Evolutionary conservation across 2,329 filamentous ascomycete genomes (phyloP).

Genomic region (Colletotrichum theobromicola): DNA sequence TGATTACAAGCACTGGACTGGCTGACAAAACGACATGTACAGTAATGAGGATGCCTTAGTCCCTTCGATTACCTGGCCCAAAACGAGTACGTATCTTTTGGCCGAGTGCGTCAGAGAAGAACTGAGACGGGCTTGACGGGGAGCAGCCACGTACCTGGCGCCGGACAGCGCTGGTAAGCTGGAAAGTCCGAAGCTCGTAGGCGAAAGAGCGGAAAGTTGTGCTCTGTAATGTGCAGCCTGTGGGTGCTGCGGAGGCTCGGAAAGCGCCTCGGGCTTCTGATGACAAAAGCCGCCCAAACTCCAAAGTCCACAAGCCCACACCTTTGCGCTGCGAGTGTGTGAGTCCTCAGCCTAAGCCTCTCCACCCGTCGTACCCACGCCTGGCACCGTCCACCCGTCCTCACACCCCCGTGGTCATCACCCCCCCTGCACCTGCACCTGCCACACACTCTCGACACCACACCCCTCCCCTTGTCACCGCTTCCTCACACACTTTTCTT

Average conservation of each 20-base stretch:
- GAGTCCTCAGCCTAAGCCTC: conserved; percentile 13
- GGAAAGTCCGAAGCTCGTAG: conserved; percentile 17
- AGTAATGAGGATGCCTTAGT: background rate
- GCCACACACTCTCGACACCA: background rate
- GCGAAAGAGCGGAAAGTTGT: background rate
- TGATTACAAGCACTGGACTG: background rate
- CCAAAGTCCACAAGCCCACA: background rate
- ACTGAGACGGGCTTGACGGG: background rate
- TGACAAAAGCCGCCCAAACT: conserved; percentile 21
- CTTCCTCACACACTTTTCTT: conserved; percentile 17
- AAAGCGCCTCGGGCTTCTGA: conserved; percentile 15
- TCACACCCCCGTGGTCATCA: background rate
- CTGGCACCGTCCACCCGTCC: background rate
- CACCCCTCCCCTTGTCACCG: conserved; percentile 16
- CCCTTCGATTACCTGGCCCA: too few relatives aligned
- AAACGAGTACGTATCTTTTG: conserved; percentile 10
- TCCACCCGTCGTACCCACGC: background rate
- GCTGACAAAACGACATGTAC: conserved; percentile 16
- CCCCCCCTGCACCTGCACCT: conserved; percentile 11
- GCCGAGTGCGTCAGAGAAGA: conserved; percentile 16
- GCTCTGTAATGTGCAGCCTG: background rate
- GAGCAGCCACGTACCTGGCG: background rate
- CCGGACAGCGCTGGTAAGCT: conserved; percentile 11
- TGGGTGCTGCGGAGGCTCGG: conserved; percentile 14
- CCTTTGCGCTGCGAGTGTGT: background rate